phyloP scores from a whole-genome alignment of 805 yeast genomes.

The Ogataea trehaloabstinens region DNA sequence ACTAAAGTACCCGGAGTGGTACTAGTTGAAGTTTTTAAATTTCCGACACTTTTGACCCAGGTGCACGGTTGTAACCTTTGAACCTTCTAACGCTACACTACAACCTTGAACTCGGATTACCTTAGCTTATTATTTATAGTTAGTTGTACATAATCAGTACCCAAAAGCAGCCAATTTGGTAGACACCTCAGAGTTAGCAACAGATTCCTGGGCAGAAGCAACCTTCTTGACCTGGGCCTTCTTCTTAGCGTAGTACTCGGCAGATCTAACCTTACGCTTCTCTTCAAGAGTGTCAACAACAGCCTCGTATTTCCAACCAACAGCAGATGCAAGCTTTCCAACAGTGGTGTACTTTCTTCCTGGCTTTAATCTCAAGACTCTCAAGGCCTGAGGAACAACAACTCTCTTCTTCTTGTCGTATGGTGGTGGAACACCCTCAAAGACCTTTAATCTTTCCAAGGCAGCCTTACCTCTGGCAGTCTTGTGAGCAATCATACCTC shows the following conservation, averaged over 20 bases:
- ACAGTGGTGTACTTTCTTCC: slow-evolving; percentile 99
- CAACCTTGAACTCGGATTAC: too few relatives aligned
- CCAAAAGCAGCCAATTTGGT: slow-evolving; percentile 95
- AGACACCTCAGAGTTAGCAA: slow-evolving; percentile 88
- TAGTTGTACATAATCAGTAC: slow-evolving; percentile 61
- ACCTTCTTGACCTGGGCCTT: slow-evolving; percentile 92
- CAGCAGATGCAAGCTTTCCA: slow-evolving; percentile 93
- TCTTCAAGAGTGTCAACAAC: slow-evolving; percentile 97
- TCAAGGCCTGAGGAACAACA: slow-evolving; percentile 99
- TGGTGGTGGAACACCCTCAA: slow-evolving; percentile 99
- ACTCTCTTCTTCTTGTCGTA: slow-evolving; percentile 99
- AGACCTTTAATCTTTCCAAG: slow-evolving; percentile 97
- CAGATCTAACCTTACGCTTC: slow-evolving; percentile 98
- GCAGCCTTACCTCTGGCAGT: slow-evolving; percentile 99
- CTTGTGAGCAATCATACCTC: slow-evolving; percentile 99
- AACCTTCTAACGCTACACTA: too few relatives aligned
- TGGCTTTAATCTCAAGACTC: slow-evolving; percentile 98
- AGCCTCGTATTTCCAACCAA: slow-evolving; percentile 99
- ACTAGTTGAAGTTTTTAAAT: too few relatives aligned
- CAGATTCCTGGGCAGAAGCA: slow-evolving; percentile 79
- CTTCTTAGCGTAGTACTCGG: slow-evolving; percentile 99
- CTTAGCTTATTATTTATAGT: too few relatives aligned
- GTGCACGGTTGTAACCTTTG: too few relatives aligned
- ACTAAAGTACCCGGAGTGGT: too few relatives aligned
- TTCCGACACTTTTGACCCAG: too few relatives aligned